Base-by-base conservation (phyloP, 148 eudicot species). In the Persicaria maculosa region DNA sequence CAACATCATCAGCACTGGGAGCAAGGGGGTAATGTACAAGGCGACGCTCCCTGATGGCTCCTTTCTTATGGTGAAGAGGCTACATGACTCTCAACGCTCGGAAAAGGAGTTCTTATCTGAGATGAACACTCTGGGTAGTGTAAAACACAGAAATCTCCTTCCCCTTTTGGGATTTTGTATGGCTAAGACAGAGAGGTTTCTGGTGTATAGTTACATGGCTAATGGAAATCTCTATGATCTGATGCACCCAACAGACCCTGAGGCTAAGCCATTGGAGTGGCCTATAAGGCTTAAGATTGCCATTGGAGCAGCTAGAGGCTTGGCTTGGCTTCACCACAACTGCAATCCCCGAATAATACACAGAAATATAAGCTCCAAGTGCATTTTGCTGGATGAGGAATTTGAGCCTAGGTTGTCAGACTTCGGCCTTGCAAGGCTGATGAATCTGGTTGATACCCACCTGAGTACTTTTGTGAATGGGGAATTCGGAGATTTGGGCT, bases 71-170 rank as follows among this genome's bases (percentile, higher is more conserved):
- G 58, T 50, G 44, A 54, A 73, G 47, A 73, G 75, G 46, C 19
- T 73, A 7, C 20, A 50, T 6, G 61, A 25, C 20, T 73, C 75
- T 1, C 75, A 52, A 46, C 45, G 31, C 22, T 44, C 73, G 15
- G 90, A 87, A 72, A 82, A 84, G 78, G 88, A 91, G 78, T 91
- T 91, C 78, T 58, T 72, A 47, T 79, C 97, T 0, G 93, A 91
- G 79, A 89, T 91, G 88, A 81, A 84, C 50, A 87, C 87, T 45
- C 81, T 91, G 50, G 97, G 91, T 19, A 80, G 81, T 40, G 83
- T 91, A 43, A 89, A 84, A 64, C 82, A 91, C 76, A 70, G 74
- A 0, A 88, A 91, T 77, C 77, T 91, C 74, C 91, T 89, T 36
- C 87, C 97, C 12, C 81, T 91, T 70, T 45, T 89, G 43, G 97